phyloP scores from a whole-genome alignment of 2,329 filamentous ascomycete genomes.

The Knoxdaviesia proteae region DNA sequence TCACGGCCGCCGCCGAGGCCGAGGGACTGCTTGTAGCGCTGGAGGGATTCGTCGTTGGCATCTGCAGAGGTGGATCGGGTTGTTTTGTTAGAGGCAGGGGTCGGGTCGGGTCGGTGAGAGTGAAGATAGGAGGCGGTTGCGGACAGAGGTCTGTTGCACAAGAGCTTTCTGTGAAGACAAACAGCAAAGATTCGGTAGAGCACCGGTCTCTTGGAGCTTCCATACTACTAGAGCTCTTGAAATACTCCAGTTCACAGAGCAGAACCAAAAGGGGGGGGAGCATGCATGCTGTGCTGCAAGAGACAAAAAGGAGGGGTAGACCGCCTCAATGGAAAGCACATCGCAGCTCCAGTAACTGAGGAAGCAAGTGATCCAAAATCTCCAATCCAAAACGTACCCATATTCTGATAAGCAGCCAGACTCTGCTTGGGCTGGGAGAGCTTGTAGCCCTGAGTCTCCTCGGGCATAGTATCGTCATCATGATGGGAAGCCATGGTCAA shows the following conservation, averaged over 20 bases:
- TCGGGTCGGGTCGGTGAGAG: neutral
- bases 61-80: slow-evolving; percentile 17
- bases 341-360: too few species aligned
- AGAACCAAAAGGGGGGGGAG: too few species aligned
- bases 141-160: too few species aligned
- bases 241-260: too few species aligned
- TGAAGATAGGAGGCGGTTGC: neutral
- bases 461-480: slow-evolving; percentile 64
- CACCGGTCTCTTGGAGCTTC: too few species aligned
- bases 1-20: slow-evolving; percentile 58
- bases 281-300: too few species aligned
- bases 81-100: neutral
- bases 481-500: slow-evolving; percentile 40
- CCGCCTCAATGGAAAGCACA: too few species aligned
- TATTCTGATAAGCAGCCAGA: slow-evolving; percentile 78
- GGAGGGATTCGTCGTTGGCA: slow-evolving; percentile 72
- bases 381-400: slow-evolving; percentile 42
- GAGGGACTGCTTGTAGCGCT: slow-evolving; percentile 93
- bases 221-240: too few species aligned
- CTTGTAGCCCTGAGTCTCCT: slow-evolving; percentile 91
- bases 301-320: too few species aligned
- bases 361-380: too few species aligned
- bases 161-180: too few species aligned
- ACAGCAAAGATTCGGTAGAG: too few species aligned
- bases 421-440: slow-evolving; percentile 93